Base-by-base conservation (phyloP, 306 rosid species). In the Crataegus laevigata region DNA sequence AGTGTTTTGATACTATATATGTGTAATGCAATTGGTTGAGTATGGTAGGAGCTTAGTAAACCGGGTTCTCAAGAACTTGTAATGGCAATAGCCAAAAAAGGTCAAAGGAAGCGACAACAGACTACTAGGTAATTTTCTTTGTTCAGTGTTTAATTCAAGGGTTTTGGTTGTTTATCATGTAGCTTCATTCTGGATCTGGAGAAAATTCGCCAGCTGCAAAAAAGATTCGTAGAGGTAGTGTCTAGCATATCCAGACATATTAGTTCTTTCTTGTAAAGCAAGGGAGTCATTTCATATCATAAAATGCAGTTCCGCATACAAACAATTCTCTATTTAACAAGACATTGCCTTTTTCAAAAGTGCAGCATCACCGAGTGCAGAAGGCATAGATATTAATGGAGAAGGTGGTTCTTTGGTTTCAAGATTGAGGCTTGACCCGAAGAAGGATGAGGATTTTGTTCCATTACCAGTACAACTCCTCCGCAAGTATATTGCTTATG, bases 391-490 rank as follows among this genome's bases (percentile, higher is more conserved):
- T 76, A 66, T 78, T 60, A 32, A 85, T 36, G 87, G 61, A 67
- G 75, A 76, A 62, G 66, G 93, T 29, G 84, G 88, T 78, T 85
- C 96, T 71, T 80, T 94, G 73, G 89, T 89, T 75, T 90, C 96
- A 78, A 85, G 84, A 81, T 80, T 92, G 88, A 90, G 87, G 88
- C 86, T 89, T 75, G 91, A 92, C 75, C 90, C 84, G 22, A 75
- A 38, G 60, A 87, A 82, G 82, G 96, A 90, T 75, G 50, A 69
- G 4, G 96, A 86, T 85, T 94, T 94, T 83, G 87, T 83, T 77
- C 96, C 97, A 51, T 82, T 94, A 77, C 96, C 99, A 0, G 75
- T 82, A 54, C 99, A 94, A 82, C 96, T 92, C 81, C 96, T 94
- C 81, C 90, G 96, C 79, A 90, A 94, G 83, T 94, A 92, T 90